Base-by-base conservation (phyloP, 768 basidiomycete species). In the Hemileccinum rubropunctum region DNA sequence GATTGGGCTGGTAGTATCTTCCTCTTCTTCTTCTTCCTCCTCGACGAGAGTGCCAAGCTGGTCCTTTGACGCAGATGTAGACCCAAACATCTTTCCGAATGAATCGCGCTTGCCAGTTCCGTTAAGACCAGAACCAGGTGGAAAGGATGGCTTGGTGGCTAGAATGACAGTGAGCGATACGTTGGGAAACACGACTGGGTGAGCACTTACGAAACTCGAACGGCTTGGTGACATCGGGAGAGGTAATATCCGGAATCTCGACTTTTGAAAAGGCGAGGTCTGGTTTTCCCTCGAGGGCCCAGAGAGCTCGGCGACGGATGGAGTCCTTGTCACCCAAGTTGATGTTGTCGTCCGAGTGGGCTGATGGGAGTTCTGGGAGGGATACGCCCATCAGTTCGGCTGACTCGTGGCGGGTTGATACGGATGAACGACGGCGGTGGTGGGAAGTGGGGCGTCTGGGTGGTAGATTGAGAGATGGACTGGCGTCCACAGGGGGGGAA, bases 371-470 rank as follows among this genome's bases (percentile, higher is more conserved):
- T 52, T 84, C 81, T 12, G 87, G 83, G 34, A 88, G 71, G 20
- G 85, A 70, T 12, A 90, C 79, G 23, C 91, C 90, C 88, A 95
- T 94, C 62, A 95, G 73, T 60, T 95, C 93, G 15, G 91, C 87
- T 17, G 91, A 93, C 72, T 95, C 93, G 57, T 78, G 80, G 53
- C 91, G 84, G 35, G 92, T 95, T 10, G 93, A 91, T 23, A 95
- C 90, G 21, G 89, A 91, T 1, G 91, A 92, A 36, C 82, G 81
- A 42, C 93, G 88, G 13, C 82, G 78, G 59, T 95, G 93, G 58
- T 91, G 91, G 0, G 92, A 94, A 51, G 79, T 79, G 28, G 65
- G 67, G 57, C 83, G 86, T 59, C 83, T 86, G 23, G 77, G 32
- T 23, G 59, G 57, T 9, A 51, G 47, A 18, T 57, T 53, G 39